Percentiles rank a stretch among this genome's conserved stretches.
These are phyloP conservation scores for Astrothelium subdiscretum DNA, from an alignment of 495 filamentous ascomycete genomes.

Conservation along the genomic window DNA sequence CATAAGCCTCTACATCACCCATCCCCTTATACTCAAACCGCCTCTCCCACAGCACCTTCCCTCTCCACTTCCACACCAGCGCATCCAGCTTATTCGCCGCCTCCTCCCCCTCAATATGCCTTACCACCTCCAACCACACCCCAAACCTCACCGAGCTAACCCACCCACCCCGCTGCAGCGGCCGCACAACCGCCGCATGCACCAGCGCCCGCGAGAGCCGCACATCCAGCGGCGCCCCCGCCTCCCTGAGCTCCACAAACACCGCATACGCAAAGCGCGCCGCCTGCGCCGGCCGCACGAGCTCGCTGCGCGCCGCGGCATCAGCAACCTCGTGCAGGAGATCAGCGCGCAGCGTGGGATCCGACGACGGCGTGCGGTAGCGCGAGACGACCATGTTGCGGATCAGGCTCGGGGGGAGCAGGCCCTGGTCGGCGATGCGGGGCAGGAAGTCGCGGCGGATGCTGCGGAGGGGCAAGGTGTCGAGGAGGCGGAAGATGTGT, in stretches of 20 bases:
- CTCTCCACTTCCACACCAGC: conserved; percentile 16
- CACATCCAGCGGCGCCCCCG: conserved; percentile 10
- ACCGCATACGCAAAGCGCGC: conserved; percentile 20
- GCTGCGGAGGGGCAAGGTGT: background rate
- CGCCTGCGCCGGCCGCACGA: conserved; percentile 9
- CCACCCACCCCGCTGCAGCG: conserved; percentile 13
- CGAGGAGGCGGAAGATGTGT: conserved; percentile 5
- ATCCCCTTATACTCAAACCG: background rate
- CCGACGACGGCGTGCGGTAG: background rate
- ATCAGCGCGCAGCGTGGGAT: conserved; percentile 14
- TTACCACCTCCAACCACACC: conserved; percentile 19
- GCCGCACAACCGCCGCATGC: conserved; percentile 17
- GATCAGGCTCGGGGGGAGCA: conserved; percentile 4
- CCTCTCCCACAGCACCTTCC: conserved; percentile 4
- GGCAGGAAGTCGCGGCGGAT: conserved; percentile 5
- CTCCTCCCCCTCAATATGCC: conserved; percentile 18
- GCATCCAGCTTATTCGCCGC: conserved; percentile 19
- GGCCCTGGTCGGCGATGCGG: conserved; percentile 6
- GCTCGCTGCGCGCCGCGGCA: conserved; percentile 14
- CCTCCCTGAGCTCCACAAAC: conserved; percentile 19
- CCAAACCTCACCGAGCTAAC: conserved; percentile 12
- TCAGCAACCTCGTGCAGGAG: conserved; percentile 17
- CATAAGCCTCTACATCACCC: background rate
- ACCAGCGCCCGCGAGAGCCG: conserved; percentile 19
- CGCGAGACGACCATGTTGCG: conserved; percentile 3